A percentile compares a stretch with the other conserved stretches of the same genome.
These are phyloP conservation scores for Prunus kanzakura DNA, from an alignment of 306 rosid genomes.

Conservation along the genomic window DNA sequence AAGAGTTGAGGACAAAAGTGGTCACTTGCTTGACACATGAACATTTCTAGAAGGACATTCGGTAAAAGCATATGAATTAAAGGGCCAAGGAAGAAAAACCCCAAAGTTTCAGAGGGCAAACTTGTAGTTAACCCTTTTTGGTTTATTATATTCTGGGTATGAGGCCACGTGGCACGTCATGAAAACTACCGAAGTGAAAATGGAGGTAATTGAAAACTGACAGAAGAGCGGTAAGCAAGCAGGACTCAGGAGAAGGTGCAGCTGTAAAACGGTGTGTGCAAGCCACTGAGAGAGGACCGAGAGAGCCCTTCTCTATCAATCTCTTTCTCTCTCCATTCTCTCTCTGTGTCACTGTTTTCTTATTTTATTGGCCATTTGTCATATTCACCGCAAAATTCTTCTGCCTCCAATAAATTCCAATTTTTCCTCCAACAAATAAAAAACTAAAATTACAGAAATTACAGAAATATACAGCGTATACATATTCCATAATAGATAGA, in stretches of 20 bases:
- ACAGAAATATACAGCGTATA: neutral
- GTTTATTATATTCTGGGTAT: too few species aligned
- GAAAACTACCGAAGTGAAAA: neutral
- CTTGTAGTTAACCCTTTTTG: too few species aligned
- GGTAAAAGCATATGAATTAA: too few species aligned
- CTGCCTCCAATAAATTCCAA: neutral
- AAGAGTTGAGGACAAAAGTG: too few species aligned
- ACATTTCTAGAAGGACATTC: too few species aligned
- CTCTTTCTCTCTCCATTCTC: neutral
- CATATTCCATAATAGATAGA: neutral
- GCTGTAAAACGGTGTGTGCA: neutral
- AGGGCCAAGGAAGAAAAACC: too few species aligned
- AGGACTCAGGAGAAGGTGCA: too few species aligned
- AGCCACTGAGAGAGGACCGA: neutral
- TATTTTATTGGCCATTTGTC: constrained; percentile 16
- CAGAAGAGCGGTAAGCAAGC: neutral
- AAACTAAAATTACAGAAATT: neutral
- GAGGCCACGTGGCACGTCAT: neutral
- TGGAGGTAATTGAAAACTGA: neutral
- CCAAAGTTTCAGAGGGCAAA: too few species aligned
- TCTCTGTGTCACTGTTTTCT: neutral
- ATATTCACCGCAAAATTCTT: neutral
- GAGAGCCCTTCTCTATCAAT: neutral
- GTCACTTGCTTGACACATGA: too few species aligned
- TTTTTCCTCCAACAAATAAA: neutral